A percentile compares a stretch with the other conserved stretches of the same genome.
phyloP scores from a whole-genome alignment of 2,329 filamentous ascomycete genomes.

The Aspergillus viridinutans region DNA sequence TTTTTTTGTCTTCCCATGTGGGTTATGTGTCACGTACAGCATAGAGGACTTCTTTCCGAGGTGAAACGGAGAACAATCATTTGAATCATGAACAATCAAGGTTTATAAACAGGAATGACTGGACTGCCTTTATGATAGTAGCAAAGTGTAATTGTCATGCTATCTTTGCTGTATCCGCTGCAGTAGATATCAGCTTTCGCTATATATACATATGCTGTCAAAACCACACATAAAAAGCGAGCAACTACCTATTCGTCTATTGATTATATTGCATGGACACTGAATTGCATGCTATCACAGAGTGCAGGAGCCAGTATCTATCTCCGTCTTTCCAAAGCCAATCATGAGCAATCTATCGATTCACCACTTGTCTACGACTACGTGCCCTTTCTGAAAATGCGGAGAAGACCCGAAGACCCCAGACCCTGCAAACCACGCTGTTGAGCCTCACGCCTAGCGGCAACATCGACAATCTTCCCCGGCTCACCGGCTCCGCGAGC shows the following conservation, averaged over 20 bases:
- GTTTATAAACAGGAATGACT: not conserved
- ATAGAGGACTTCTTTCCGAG: slow-evolving; percentile 19
- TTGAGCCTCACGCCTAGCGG: slow-evolving; percentile 31
- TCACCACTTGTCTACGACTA: not conserved
- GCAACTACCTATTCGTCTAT: not conserved
- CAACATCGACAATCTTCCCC: slow-evolving; percentile 26
- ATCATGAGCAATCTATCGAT: not conserved
- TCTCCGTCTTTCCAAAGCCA: not conserved
- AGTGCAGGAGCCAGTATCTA: not conserved
- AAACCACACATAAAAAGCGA: too few species aligned
- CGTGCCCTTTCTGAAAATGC: slow-evolving; percentile 3
- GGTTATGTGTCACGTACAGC: slow-evolving; percentile 27
- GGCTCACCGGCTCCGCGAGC: not conserved
- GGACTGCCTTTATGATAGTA: too few species aligned
- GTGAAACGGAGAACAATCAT: slow-evolving; percentile 16
- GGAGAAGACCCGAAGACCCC: slow-evolving; percentile 7
- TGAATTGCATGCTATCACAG: not conserved
- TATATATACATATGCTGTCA: not conserved
- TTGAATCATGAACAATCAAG: slow-evolving; percentile 1
- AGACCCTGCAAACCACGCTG: slow-evolving; percentile 37
- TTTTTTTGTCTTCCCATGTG: slow-evolving; percentile 18
- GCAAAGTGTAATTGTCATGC: too few species aligned
- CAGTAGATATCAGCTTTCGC: too few species aligned
- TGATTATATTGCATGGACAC: not conserved
- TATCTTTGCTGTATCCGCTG: too few species aligned